Percentiles rank a stretch among this genome's conserved stretches.
phyloP scores from a whole-genome alignment of 176 grass and related monocot genomes.

The Alopecurus myosuroides region DNA sequence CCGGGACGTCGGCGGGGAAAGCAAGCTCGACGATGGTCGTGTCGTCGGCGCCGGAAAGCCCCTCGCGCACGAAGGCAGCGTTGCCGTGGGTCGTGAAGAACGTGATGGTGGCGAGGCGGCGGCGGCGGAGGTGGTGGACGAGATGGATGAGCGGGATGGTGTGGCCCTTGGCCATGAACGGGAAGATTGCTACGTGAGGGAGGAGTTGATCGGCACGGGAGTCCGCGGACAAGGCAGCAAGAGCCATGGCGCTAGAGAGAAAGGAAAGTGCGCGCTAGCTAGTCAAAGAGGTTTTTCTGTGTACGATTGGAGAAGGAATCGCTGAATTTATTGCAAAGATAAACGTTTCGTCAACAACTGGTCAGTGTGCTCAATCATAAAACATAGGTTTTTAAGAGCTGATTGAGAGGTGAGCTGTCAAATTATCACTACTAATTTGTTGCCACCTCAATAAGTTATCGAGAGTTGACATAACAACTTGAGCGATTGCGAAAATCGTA shows the following conservation, averaged over 20 bases:
- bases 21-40: constrained; percentile 42
- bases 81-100: constrained; percentile 65
- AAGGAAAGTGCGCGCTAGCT: not conserved
- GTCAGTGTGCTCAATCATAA: too few relatives aligned
- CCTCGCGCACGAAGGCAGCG: constrained; percentile 37
- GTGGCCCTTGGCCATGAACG: constrained; percentile 69
- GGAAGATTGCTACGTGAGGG: constrained; percentile 60
- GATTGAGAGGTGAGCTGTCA: not conserved
- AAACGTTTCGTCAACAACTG: not conserved
- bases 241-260: not conserved
- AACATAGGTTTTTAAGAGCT: not conserved
- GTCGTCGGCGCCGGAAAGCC: constrained; percentile 8
- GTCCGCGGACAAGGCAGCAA: not conserved
- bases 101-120: constrained; percentile 45
- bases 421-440: not conserved
- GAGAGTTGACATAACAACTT: not conserved
- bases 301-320: not conserved
- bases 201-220: not conserved
- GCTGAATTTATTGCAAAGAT: not conserved
- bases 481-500: not conserved
- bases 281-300: not conserved
- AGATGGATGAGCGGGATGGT: constrained; percentile 67
- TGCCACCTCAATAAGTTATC: not conserved
- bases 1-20: constrained; percentile 27
- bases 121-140: constrained; percentile 36